These are phyloP conservation scores for Fusarium sp. DNA, from an alignment of 2,329 filamentous ascomycete genomes.

Conservation along the genomic window DNA sequence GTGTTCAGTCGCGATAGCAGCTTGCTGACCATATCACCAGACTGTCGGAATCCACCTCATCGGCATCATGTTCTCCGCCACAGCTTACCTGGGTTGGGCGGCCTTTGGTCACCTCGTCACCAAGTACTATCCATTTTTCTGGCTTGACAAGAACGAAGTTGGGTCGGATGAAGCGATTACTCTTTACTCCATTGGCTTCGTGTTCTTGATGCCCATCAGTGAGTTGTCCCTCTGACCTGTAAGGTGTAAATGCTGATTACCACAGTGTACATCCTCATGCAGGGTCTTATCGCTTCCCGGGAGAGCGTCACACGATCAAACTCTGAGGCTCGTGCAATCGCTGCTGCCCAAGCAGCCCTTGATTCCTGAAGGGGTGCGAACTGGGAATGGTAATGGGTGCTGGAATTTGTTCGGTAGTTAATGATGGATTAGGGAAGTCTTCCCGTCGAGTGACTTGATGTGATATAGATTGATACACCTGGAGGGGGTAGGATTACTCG, in stretches of 20 bases:
- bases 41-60: constrained; percentile 57
- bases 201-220: constrained; percentile 58
- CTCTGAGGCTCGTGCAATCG: constrained; percentile 38
- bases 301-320: constrained; percentile 52
- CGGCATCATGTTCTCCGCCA: constrained; percentile 54
- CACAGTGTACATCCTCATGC: constrained; percentile 60
- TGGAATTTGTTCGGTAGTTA: background rate
- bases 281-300: constrained; percentile 61
- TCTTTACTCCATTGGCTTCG: constrained; percentile 57
- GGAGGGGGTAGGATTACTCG: background rate
- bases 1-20: too few species aligned
- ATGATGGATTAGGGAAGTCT: background rate
- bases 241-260: constrained; percentile 8
- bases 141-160: constrained; percentile 59
- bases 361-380: constrained; percentile 24
- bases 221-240: constrained; percentile 40
- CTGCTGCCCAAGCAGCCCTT: constrained; percentile 40
- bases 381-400: background rate
- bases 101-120: constrained; percentile 59
- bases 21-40: constrained; percentile 46
- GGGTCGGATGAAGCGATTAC: constrained; percentile 57
- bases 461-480: constrained; percentile 3
- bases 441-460: background rate
- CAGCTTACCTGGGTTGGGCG: constrained; percentile 62
- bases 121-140: constrained; percentile 60